Evolutionary conservation across 768 basidiomycete species (phyloP), one percentile per base, ranked within the genome.

Genomic region (Tylopilus rubrobrunneus): DNA sequence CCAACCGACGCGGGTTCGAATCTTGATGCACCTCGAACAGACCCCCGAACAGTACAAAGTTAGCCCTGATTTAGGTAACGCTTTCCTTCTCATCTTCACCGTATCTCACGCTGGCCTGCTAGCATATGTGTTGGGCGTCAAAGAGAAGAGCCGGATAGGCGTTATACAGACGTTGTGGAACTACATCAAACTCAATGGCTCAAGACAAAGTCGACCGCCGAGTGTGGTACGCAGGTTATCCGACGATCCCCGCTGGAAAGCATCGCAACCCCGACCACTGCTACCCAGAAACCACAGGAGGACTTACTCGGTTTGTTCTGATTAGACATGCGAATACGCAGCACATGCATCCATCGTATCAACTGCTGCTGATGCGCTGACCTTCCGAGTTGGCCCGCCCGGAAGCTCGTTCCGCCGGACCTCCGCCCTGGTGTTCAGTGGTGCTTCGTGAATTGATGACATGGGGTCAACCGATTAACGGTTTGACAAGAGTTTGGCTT

Each of bases 161-260:
- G 81, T 91, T 17, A 79, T 96, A 17, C 86, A 91, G 52, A n/a
- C 89, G 0, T 67, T 97, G 11, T 98, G 95, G 95, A 90, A 88
- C 63, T 93, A 95, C 61, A 88, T 97, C 73, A 96, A 94, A 66
- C 74, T 86, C 14, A 78, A 92, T 59, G 81, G 84, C 25, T 17
- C 90, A 93, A 69, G 91, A 92, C 69, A 92, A 91, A 60, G 80
- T 81, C 0, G 89, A 92, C 68, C 75, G 89, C 52, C 79, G 85
- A 37, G n/a, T n/a, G n/a, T n/a, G n/a, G n/a, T n/a, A n/a, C n/a
- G n/a, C n/a, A n/a, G n/a, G n/a, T n/a, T n/a, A n/a, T n/a, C n/a
- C n/a, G n/a, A n/a, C n/a, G n/a, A n/a, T 46, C 64, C 8, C 55
- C 60, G 46, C 42, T 73, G 45, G 72, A 67, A 6, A 60, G 58